These are phyloP conservation scores for Cladosporium sp. DNA, from an alignment of 2,329 filamentous ascomycete genomes.

Conservation along the genomic window DNA sequence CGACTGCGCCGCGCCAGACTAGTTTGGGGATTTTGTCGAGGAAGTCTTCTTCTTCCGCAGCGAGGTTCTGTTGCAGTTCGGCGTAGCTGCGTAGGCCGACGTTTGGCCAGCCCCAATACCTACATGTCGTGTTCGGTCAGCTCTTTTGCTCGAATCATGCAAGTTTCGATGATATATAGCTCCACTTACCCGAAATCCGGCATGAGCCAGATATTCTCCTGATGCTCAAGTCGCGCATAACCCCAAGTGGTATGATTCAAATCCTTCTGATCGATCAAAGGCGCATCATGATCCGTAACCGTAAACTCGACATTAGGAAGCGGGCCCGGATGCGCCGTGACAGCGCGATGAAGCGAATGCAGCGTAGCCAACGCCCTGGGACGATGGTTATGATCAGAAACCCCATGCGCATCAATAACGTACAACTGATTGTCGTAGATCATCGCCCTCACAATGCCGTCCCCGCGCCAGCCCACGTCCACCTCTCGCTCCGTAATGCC, in stretches of 20 bases:
- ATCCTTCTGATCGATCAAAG: conserved; percentile 21
- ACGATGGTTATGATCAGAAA: conserved; percentile 26
- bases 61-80: conserved; percentile 15
- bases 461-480: conserved; percentile 27
- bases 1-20: conserved; percentile 45
- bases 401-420: conserved; percentile 30
- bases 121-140: too few relatives aligned
- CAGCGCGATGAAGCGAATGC: conserved; percentile 45
- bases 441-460: conserved; percentile 33
- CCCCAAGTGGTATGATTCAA: conserved; percentile 35
- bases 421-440: conserved; percentile 35
- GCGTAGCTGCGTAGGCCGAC: conserved; percentile 28
- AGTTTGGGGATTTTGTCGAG: conserved; percentile 43
- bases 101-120: conserved; percentile 47
- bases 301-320: conserved; percentile 49
- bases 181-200: conserved; percentile 47
- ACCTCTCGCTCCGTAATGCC: conserved; percentile 27
- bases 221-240: conserved; percentile 34
- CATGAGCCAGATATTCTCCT: conserved; percentile 43
- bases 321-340: conserved; percentile 36
- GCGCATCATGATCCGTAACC: conserved; percentile 42
- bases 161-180: too few relatives aligned
- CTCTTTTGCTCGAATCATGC: too few relatives aligned
- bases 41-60: conserved; percentile 16
- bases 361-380: conserved; percentile 35